Evolutionary conservation across 768 basidiomycete genomes (phyloP), one percentile per base, ranked within the genome.

Genomic region (Termitomyces titanicus): DNA sequence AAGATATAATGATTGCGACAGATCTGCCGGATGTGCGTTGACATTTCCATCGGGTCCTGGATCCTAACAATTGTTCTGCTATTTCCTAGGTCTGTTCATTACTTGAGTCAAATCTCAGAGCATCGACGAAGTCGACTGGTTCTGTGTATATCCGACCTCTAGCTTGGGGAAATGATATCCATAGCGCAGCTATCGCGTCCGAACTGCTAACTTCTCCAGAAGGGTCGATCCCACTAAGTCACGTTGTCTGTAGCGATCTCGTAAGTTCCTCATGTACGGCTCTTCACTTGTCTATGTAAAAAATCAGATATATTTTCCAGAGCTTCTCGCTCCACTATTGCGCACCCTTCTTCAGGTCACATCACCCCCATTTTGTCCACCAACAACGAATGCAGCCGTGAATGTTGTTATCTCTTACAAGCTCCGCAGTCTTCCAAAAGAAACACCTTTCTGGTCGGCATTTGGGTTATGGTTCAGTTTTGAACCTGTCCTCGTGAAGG

Each of bases 191-290:
- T 13, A 72, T 89, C 39, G 63, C 71, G 9, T 63, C 65, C 4
- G 75, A 80, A 42, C 70, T 83, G 46, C 58, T 68, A 15, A 43
- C 33, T 12, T 31, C 15, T 18, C 5, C 47, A 12, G 42, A 48
- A 22, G 34, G 53, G 39, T 12, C 53, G 22, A 60, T 63, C 13
- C 33, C 60, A 29, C 63, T 82, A 50, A 86, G 85, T 1, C 88
- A 91, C 63, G 79, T 94, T 43, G 67, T 93, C 20, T 90, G 91
- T 69, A 93, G 92, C 66, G 92, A 94, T 70, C 78, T 94, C 52
- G 91, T 91, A 71, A 65, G 84, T 78, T 55, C 35, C 13, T 34
- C 37, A 24, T 3, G 20, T 35, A 24, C n/a, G 24, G 31, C 38
- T 51, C 38, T 25, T 39, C 42, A 37, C 35, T 18, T 20, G 31